Conservation (phyloP, 2,329 filamentous ascomycete species). For the Teratosphaeria destructans region DNA sequence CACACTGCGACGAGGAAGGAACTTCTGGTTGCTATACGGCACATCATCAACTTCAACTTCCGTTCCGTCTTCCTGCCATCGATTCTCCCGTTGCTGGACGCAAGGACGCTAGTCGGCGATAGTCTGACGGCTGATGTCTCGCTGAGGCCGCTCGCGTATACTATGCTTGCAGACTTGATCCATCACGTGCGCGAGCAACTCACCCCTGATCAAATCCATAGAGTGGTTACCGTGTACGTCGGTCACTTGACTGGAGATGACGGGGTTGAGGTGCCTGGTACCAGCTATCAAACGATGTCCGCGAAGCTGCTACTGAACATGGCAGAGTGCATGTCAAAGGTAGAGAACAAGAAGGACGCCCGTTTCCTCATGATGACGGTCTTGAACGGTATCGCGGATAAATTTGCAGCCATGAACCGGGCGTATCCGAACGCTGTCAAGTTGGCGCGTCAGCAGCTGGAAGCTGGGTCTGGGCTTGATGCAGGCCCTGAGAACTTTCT, state of each 20-base stretch:
- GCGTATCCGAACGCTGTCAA: slow-evolving; percentile 94
- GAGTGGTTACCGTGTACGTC: slow-evolving; percentile 95
- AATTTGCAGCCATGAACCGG: slow-evolving; percentile 95
- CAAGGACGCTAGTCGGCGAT: slow-evolving; percentile 88
- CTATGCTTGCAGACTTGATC: slow-evolving; percentile 95
- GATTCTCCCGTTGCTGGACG: slow-evolving; percentile 90
- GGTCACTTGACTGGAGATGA: slow-evolving; percentile 92
- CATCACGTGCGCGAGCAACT: slow-evolving; percentile 92
- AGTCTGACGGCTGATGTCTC: slow-evolving; percentile 94
- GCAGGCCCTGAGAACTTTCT: slow-evolving; percentile 64
- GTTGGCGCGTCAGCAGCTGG: slow-evolving; percentile 62
- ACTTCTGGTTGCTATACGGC: slow-evolving; percentile 85
- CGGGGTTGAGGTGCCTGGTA: slow-evolving; percentile 53
- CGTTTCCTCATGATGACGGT: slow-evolving; percentile 96
- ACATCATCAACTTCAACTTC: slow-evolving; percentile 99
- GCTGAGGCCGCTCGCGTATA: slow-evolving; percentile 89
- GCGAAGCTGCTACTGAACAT: slow-evolving; percentile 94
- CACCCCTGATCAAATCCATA: slow-evolving; percentile 79
- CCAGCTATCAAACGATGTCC: slow-evolving; percentile 99
- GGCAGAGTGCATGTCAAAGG: slow-evolving; percentile 92
- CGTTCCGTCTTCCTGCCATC: slow-evolving; percentile 87
- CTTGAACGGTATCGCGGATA: slow-evolving; percentile 92
- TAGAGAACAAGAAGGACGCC: slow-evolving; percentile 87
- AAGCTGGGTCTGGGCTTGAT: slow-evolving; percentile 43
- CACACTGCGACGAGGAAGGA: slow-evolving; percentile 92